These are phyloP conservation scores for Coffea humblotiana DNA, from an alignment of 305 asterid species.

Conservation along the genomic window DNA sequence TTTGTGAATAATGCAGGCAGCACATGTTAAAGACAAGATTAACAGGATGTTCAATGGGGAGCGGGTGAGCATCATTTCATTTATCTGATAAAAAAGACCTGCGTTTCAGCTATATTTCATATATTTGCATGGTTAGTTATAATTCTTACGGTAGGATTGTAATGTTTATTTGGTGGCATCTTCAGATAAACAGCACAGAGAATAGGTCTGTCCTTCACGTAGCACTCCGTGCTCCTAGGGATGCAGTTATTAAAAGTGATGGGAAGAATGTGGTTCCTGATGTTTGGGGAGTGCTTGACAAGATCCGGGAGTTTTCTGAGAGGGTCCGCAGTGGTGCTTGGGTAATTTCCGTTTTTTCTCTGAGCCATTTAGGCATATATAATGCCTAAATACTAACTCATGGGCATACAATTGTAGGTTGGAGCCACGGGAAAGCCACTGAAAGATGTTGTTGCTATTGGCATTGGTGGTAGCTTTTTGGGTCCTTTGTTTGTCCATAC, in stretches of 20 bases:
- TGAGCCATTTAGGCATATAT: conserved; percentile 12
- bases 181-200: conserved; percentile 92
- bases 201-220: conserved; percentile 93
- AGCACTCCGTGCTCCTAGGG: conserved; percentile 95
- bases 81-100: not conserved
- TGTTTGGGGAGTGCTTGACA: conserved; percentile 97
- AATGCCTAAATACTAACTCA: conserved; percentile 18
- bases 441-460: conserved; percentile 89
- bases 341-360: conserved; percentile 47
- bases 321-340: conserved; percentile 96
- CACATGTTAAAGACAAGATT: conserved; percentile 82
- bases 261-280: conserved; percentile 98
- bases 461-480: conserved; percentile 98
- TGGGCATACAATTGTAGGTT: conserved; percentile 41
- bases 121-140: not conserved
- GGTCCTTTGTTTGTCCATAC: conserved; percentile 99
- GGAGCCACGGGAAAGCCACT: conserved; percentile 94
- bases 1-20: conserved; percentile 54
- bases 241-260: conserved; percentile 70
- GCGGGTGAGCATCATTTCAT: conserved; percentile 52
- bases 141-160: not conserved
- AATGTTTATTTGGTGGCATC: conserved; percentile 11
- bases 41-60: conserved; percentile 86
- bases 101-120: not conserved
- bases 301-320: conserved; percentile 87